Percentiles rank a stretch among this genome's conserved stretches.
These are phyloP conservation scores for Udeniomyces megalosporus DNA, from an alignment of 768 basidiomycete genomes.

Conservation along the genomic window DNA sequence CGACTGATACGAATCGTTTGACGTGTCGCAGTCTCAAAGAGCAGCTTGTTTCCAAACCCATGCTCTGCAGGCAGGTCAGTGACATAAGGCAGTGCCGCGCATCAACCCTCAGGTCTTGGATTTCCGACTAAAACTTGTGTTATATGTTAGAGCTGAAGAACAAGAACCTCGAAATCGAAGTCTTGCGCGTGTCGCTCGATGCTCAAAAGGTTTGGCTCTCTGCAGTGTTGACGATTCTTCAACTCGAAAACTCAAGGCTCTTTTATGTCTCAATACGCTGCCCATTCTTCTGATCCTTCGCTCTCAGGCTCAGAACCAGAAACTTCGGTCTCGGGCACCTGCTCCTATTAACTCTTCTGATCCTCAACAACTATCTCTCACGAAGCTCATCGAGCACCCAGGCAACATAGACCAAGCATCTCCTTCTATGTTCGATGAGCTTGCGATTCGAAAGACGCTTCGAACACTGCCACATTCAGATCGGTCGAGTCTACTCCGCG, in stretches of 20 bases:
- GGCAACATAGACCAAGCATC: too few species aligned
- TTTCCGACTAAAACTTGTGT: too few species aligned
- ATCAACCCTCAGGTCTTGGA: too few species aligned
- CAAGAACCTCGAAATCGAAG: background rate
- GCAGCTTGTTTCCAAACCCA: slow-evolving; percentile 66
- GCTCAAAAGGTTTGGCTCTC: background rate
- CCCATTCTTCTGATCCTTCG: too few species aligned
- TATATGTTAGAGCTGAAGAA: slow-evolving; percentile 44
- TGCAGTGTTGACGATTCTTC: background rate
- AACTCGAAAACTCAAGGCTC: background rate
- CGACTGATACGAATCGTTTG: background rate
- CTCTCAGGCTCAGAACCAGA: too few species aligned
- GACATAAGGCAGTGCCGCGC: too few species aligned
- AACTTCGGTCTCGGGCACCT: slow-evolving; percentile 17
- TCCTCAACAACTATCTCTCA: too few species aligned
- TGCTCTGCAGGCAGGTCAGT: slow-evolving; percentile 67
- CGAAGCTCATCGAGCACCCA: too few species aligned
- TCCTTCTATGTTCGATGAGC: slow-evolving; percentile 3
- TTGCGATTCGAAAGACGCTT: slow-evolving; percentile 7
- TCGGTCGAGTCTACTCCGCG: slow-evolving; percentile 16
- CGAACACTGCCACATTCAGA: slow-evolving; percentile 13
- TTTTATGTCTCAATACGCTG: background rate
- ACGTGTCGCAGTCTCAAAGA: slow-evolving; percentile 40
- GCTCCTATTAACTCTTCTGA: slow-evolving; percentile 5
- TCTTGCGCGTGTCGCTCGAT: background rate